phyloP scores from a whole-genome alignment of 805 yeast species.

The Metschnikowia drakensbergensis region DNA sequence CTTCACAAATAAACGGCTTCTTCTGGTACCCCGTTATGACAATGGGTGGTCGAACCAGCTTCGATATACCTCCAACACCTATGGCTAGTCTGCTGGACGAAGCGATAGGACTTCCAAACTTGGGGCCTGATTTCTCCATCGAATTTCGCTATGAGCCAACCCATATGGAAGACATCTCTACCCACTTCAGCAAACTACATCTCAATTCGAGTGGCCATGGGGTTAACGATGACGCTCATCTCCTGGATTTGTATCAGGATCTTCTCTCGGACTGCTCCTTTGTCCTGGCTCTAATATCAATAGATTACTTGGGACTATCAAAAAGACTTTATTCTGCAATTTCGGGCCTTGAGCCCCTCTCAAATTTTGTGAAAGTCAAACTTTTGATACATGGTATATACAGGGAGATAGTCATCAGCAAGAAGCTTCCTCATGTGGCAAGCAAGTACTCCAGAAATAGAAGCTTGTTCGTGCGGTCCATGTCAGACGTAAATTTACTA shows the following conservation, averaged over 20 bases:
- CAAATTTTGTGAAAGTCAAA: conserved; percentile 27
- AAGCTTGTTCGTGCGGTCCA: conserved; percentile 36
- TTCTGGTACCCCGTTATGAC: conserved; percentile 16
- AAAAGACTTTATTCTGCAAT: conserved; percentile 16
- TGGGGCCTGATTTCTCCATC: background rate
- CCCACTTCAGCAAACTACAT: background rate
- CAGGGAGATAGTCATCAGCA: conserved; percentile 47
- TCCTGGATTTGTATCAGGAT: conserved; percentile 42
- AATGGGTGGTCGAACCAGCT: conserved; percentile 6
- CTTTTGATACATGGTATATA: conserved; percentile 51
- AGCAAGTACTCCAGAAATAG: conserved; percentile 16
- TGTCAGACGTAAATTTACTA: conserved; percentile 26
- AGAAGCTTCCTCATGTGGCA: conserved; percentile 38
- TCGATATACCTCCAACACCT: conserved; percentile 8
- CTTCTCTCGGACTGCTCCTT: conserved; percentile 68
- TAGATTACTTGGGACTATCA: conserved; percentile 24
- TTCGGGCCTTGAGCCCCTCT: conserved; percentile 20
- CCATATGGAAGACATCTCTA: background rate
- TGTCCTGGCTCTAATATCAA: conserved; percentile 61
- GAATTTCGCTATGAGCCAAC: background rate
- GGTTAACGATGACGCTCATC: background rate
- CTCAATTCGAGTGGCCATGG: background rate
- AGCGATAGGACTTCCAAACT: conserved; percentile 3
- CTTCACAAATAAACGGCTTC: conserved; percentile 14
- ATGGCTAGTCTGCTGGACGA: conserved; percentile 1